Conservation (phyloP, 1,139 yeast species). For the Suhomyces anneliseae region DNA sequence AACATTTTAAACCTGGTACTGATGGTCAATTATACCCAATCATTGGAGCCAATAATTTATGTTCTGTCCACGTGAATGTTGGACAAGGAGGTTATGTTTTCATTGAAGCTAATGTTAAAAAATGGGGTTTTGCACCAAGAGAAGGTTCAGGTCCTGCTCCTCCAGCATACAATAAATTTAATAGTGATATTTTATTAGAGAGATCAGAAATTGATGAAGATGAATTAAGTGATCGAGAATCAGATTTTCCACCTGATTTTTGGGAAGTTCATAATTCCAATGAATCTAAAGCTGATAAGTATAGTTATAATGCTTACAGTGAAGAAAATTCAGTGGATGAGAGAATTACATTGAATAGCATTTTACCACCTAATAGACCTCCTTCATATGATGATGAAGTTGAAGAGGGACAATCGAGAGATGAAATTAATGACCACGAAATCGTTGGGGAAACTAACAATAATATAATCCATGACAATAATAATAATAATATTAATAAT, state of each 20-base stretch:
- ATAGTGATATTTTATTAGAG: constrained; percentile 53
- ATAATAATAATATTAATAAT: too few relatives aligned
- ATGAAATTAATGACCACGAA: not conserved
- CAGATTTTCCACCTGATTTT: constrained; percentile 59
- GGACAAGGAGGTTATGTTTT: constrained; percentile 61
- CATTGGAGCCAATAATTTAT: constrained; percentile 52
- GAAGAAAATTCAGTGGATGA: constrained; percentile 38
- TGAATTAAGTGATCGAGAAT: constrained; percentile 46
- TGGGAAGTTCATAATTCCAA: constrained; percentile 35
- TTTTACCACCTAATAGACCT: constrained; percentile 39
- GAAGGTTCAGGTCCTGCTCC: constrained; percentile 66
- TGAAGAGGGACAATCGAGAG: constrained; percentile 5
- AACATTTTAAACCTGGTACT: constrained; percentile 37
- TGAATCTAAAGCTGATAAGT: constrained; percentile 29
- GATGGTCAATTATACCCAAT: constrained; percentile 51
- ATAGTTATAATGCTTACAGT: constrained; percentile 43
- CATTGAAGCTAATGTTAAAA: constrained; percentile 60
- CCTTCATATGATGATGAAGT: constrained; percentile 26
- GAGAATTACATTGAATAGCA: constrained; percentile 41
- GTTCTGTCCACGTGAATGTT: constrained; percentile 55
- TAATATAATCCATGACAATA: not conserved
- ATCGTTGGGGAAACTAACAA: not conserved
- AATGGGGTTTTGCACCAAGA: constrained; percentile 65
- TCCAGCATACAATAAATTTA: constrained; percentile 57
- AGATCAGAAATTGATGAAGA: constrained; percentile 55